Conservation (phyloP, 129 eudicot genomes). For the Centella asiatica region DNA sequence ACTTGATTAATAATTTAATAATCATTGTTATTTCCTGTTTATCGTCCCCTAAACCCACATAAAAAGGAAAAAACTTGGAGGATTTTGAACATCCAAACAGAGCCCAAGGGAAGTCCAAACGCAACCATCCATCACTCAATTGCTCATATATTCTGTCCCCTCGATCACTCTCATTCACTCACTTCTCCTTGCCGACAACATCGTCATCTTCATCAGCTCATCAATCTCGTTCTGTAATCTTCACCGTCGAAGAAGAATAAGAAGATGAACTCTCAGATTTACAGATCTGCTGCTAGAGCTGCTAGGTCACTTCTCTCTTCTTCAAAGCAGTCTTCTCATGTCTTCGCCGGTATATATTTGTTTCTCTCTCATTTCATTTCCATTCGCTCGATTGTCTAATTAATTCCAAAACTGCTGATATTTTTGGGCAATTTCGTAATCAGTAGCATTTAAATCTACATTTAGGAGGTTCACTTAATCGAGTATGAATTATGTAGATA, state of each 20-base stretch:
- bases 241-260: not conserved
- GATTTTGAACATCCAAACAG: too few species aligned
- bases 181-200: not conserved
- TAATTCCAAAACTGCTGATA: too few species aligned
- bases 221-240: too few species aligned
- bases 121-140: slow-evolving; percentile 2
- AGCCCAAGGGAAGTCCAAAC: not conserved
- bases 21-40: too few species aligned
- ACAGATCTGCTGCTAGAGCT: slow-evolving; percentile 69
- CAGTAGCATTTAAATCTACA: too few species aligned
- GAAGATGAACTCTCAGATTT: slow-evolving; percentile 66
- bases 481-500: not conserved
- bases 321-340: slow-evolving; percentile 53
- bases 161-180: too few species aligned
- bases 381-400: not conserved
- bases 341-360: slow-evolving; percentile 42
- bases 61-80: too few species aligned
- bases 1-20: too few species aligned
- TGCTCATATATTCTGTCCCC: too few species aligned
- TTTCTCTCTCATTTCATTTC: not conserved
- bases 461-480: not conserved
- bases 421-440: too few species aligned
- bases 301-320: slow-evolving; percentile 66
- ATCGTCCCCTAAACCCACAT: too few species aligned
- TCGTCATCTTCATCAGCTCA: not conserved